Evolutionary conservation across 768 basidiomycete species (phyloP).

Genomic region (Agrocybe praecox): DNA sequence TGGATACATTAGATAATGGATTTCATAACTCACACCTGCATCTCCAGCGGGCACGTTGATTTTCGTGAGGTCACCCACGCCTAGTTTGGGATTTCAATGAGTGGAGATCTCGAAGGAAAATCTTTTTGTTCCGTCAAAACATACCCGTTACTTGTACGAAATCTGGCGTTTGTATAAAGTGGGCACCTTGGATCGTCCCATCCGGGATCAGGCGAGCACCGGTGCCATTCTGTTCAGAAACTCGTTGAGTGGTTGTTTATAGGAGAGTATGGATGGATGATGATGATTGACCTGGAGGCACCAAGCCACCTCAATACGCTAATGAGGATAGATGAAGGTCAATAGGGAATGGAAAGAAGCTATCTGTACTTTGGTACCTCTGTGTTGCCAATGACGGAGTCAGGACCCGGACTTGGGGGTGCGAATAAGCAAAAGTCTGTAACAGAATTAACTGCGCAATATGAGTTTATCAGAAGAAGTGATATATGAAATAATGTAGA

Average conservation of each 20-base stretch:
- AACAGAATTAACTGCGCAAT: conserved; percentile 52
- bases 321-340: background rate
- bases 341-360: background rate
- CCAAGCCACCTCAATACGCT: conserved; percentile 48
- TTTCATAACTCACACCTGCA: conserved; percentile 41
- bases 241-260: background rate
- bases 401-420: conserved; percentile 49
- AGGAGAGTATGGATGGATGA: background rate
- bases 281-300: conserved; percentile 36
- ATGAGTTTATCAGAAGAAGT: conserved; percentile 5
- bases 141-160: conserved; percentile 72
- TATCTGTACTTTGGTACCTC: conserved; percentile 41
- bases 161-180: conserved; percentile 74
- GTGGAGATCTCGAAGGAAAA: background rate
- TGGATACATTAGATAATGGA: background rate
- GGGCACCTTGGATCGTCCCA: conserved; percentile 68
- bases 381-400: conserved; percentile 58
- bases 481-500: background rate
- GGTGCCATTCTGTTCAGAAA: conserved; percentile 47
- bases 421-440: conserved; percentile 51
- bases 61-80: conserved; percentile 64
- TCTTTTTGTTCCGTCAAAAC: conserved; percentile 13
- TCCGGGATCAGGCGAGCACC: conserved; percentile 73
- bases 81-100: conserved; percentile 32
- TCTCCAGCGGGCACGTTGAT: conserved; percentile 67